A percentile compares a stretch with the other conserved stretches of the same genome.
phyloP scores from a whole-genome alignment of 225 moss, liverwort and hornwort genomes.

The Antitrichia curtipendula region DNA sequence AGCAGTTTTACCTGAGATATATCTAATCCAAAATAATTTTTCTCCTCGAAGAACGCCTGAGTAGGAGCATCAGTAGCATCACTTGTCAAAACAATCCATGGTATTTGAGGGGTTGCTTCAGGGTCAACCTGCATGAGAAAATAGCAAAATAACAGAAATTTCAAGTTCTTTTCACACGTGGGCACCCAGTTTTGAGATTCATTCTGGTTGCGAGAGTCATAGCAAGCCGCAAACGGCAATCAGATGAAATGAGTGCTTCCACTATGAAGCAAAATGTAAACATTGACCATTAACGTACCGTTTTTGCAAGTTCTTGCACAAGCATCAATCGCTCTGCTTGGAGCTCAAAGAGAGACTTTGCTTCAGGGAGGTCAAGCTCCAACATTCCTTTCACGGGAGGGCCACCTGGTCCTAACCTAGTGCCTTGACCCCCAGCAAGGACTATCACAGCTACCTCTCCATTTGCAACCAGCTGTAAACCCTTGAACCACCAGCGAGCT shows the following conservation, averaged over 20 bases:
- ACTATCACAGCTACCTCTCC: slow-evolving; percentile 36
- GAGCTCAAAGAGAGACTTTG: slow-evolving; percentile 66
- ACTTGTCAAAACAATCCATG: slow-evolving; percentile 90
- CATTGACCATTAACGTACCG: slow-evolving; percentile 20
- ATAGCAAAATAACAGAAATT: not conserved
- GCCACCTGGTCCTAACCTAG: slow-evolving; percentile 20
- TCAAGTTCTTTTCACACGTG: not conserved
- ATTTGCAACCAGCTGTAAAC: slow-evolving; percentile 36
- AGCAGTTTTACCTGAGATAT: slow-evolving; percentile 41
- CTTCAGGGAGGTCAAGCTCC: slow-evolving; percentile 47
- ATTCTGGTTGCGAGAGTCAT: not conserved
- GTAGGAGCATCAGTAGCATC: slow-evolving; percentile 66
- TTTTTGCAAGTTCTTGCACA: slow-evolving; percentile 51
- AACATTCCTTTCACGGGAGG: slow-evolving; percentile 65
- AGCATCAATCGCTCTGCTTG: slow-evolving; percentile 72
- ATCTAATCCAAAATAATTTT: slow-evolving; percentile 63
- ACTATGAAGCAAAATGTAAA: not conserved
- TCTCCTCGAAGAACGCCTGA: slow-evolving; percentile 43
- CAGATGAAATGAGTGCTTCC: not conserved
- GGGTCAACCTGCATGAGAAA: slow-evolving; percentile 12
- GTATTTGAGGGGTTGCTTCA: slow-evolving; percentile 46
- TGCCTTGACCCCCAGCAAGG: slow-evolving; percentile 44
- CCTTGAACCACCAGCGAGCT: slow-evolving; percentile 48
- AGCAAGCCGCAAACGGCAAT: not conserved
- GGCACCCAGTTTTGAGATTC: not conserved